Base-by-base conservation (phyloP, 805 yeast species). In the Geotrichum ghanense region DNA sequence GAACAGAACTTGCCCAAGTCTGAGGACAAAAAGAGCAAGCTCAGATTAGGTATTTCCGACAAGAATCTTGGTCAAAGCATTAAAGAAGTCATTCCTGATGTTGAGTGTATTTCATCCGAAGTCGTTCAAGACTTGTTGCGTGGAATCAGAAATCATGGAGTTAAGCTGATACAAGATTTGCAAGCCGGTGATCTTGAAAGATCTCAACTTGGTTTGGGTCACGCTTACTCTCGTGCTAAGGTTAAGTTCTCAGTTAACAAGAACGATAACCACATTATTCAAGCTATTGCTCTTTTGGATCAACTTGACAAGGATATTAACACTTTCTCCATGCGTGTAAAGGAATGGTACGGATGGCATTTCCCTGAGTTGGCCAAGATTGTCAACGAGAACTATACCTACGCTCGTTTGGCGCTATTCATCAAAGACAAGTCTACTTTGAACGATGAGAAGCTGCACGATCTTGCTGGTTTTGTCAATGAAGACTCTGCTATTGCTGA, bases 271-370 rank as follows among this genome's bases (percentile, higher is more conserved):
- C 98, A 92, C 70, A 92, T 92, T 65, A 92, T 92, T 65, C 98
- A 92, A 75, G 96, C 98, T 45, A 92, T 92, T 72, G 97, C 98
- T 44, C 75, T 90, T 57, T 78, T 92, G 61, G 98, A 94, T 65
- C 96, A 92, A 71, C 80, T 92, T 61, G 98, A 92, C 72, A 94
- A 94, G 73, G 98, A 92, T 66, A 83, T 92, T 69, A 92, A 92
- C 75, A 89, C 96, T 50, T 92, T 85, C 67, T 82, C 96, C 50
- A 88, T 88, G 97, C 81, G 97, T 70, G 92, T 84, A 56, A 86
- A 88, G 73, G 97, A 88, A 71, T 88, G 97, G 97, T 88, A 88
- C 71, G 95, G 95, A 60, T 88, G 97, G 97, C 97, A 88, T 67
- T 88, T 92, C 81, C 97, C 97, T 50, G 97, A 88, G 72, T 78